Evolutionary conservation across 371 early-diverging fungal genomes (phyloP).

Genomic region (Nematocida ironsii): DNA sequence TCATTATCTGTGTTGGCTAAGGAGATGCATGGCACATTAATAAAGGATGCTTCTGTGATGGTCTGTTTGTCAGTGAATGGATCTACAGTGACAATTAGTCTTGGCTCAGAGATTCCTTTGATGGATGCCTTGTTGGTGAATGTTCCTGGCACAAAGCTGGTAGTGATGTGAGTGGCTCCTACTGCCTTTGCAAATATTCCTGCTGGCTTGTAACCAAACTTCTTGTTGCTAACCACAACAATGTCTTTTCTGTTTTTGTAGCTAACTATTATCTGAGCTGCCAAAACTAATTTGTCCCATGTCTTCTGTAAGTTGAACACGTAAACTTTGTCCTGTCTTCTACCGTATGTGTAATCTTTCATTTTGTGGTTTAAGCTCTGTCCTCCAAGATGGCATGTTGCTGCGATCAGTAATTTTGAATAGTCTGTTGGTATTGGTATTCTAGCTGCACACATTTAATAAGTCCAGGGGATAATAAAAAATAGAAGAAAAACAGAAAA

Average conservation of each 20-base stretch:
- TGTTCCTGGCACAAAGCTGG: constrained; percentile 98
- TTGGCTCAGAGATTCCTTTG: constrained; percentile 92
- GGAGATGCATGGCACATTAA: constrained; percentile 97
- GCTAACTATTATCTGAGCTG: constrained; percentile 87
- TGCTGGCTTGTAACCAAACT: constrained; percentile 94
- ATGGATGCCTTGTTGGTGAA: constrained; percentile 96
- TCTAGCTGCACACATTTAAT: constrained; percentile 45
- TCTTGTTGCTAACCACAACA: constrained; percentile 85
- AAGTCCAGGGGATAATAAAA: constrained; percentile 53
- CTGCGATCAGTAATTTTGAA: constrained; percentile 63
- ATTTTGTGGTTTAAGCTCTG: constrained; percentile 63
- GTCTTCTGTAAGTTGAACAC: constrained; percentile 94
- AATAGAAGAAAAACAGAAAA: constrained; percentile 34
- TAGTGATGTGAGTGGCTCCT: constrained; percentile 90
- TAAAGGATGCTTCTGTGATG: constrained; percentile 91
- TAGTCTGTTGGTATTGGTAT: constrained; percentile 67
- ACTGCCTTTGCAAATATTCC: constrained; percentile 92
- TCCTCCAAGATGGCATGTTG: constrained; percentile 69
- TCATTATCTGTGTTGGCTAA: constrained; percentile 92
- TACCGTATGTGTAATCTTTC: constrained; percentile 65
- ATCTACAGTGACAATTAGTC: constrained; percentile 91
- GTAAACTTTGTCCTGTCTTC: constrained; percentile 65
- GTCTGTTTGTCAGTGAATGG: constrained; percentile 95
- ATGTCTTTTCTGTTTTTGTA: constrained; percentile 90
- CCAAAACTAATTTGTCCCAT: constrained; percentile 97